Percentiles rank a stretch among this genome's conserved stretches.
Evolutionary conservation across 2,329 filamentous ascomycete genomes (phyloP).

Genomic region (Scorias spongiosa): DNA sequence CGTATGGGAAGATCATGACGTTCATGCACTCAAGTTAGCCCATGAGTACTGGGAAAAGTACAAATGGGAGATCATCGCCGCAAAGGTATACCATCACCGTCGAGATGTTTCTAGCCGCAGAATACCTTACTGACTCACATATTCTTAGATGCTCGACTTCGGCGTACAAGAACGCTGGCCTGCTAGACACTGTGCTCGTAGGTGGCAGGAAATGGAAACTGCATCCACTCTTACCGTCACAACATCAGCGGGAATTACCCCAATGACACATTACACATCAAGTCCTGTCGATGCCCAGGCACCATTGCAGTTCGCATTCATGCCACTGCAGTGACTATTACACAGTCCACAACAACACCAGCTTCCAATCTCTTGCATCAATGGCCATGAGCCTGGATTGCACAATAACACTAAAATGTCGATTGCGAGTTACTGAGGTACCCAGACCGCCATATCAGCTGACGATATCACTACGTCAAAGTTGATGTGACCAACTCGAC

Average conservation of each 20-base stretch:
- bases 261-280: conserved; percentile 13
- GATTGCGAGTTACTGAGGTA: no score
- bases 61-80: conserved; percentile 39
- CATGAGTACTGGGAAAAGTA: conserved; percentile 38
- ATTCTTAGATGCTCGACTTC: conserved; percentile 35
- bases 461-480: no score
- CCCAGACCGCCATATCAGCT: no score
- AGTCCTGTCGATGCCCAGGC: conserved; percentile 12
- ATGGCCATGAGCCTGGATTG: no score
- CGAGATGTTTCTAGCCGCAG: not conserved
- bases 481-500: no score
- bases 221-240: conserved; percentile 10
- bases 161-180: conserved; percentile 37
- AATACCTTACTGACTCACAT: no score
- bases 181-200: conserved; percentile 33
- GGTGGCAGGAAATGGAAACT: conserved; percentile 32
- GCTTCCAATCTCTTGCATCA: no score
- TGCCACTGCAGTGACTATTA: conserved; percentile 15
- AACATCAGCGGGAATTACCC: conserved; percentile 9
- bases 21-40: conserved; percentile 33
- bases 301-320: conserved; percentile 14
- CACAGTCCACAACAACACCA: not conserved
- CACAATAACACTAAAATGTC: no score
- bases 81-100: conserved; percentile 25
- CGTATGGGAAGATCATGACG: conserved; percentile 36